These are phyloP conservation scores for Pestalotiopsis sp. DNA, from an alignment of 2,329 filamentous ascomycete species.

Conservation along the genomic window DNA sequence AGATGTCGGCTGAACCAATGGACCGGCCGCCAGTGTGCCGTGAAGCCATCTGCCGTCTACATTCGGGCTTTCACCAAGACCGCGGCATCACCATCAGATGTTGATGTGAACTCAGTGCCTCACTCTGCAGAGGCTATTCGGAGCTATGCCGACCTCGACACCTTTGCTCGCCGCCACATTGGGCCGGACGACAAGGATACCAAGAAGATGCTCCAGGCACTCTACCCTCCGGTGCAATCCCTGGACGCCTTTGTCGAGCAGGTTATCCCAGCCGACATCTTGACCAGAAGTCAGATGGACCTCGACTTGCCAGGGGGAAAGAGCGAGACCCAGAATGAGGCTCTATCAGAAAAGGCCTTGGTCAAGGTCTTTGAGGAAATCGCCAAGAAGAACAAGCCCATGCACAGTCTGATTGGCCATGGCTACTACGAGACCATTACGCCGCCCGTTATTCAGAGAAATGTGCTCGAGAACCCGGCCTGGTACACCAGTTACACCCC, in stretches of 20 bases:
- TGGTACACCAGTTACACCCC: constrained; percentile 99
- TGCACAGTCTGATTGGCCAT: constrained; percentile 76
- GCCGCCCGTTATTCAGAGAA: constrained; percentile 89
- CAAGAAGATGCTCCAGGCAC: constrained; percentile 75
- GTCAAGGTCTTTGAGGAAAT: constrained; percentile 42
- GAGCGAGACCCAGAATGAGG: constrained; percentile 39
- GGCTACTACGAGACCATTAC: constrained; percentile 89
- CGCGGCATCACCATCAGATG: constrained; percentile 13
- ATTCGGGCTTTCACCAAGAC: constrained; percentile 19
- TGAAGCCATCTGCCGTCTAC: constrained; percentile 15
- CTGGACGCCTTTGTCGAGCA: constrained; percentile 84
- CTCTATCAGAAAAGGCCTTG: constrained; percentile 63
- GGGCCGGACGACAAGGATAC: constrained; percentile 74
- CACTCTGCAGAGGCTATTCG: constrained; percentile 17
- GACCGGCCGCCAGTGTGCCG: constrained; percentile 24
- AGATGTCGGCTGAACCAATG: constrained; percentile 20
- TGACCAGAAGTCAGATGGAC: constrained; percentile 68
- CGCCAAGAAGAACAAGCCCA: constrained; percentile 38
- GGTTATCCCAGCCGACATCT: constrained; percentile 80
- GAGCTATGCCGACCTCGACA: constrained; percentile 48
- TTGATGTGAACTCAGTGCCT: constrained; percentile 22
- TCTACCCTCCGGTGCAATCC: constrained; percentile 73
- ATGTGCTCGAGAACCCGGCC: constrained; percentile 87
- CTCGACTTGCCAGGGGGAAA: constrained; percentile 31
- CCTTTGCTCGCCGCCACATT: constrained; percentile 84